Evolutionary conservation across 495 filamentous ascomycete species (phyloP).

Genomic region (Extremus antarcticus): DNA sequence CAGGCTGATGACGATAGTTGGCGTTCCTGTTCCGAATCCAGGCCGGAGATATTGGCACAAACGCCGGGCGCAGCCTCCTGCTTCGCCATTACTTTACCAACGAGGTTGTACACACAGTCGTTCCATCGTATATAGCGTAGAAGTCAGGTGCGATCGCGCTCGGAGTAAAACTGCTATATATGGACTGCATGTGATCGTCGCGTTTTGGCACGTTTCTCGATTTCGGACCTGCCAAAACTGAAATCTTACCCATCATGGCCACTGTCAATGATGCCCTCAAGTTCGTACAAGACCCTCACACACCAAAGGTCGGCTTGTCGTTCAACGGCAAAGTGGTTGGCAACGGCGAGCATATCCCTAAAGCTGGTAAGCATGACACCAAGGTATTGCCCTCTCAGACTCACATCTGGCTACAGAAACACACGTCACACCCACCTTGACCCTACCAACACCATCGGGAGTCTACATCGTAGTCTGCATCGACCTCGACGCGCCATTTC

Average conservation of each 20-base stretch:
- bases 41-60: not conserved
- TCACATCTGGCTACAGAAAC: not conserved
- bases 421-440: not conserved
- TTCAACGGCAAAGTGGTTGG: not conserved
- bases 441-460: not conserved
- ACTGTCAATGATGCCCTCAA: not conserved
- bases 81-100: too few species aligned
- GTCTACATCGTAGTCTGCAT: not conserved
- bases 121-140: too few species aligned
- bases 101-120: too few species aligned
- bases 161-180: too few species aligned
- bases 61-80: not conserved
- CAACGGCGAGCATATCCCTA: not conserved
- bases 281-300: not conserved
- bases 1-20: too few species aligned
- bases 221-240: too few species aligned
- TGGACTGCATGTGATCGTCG: too few species aligned
- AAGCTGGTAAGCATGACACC: not conserved
- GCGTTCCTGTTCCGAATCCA: too few species aligned
- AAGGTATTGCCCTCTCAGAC: not conserved
- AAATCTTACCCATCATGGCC: not conserved
- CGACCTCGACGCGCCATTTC: not conserved
- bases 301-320: not conserved
- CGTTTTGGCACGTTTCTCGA: too few species aligned
- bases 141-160: too few species aligned